Base-by-base conservation (phyloP, 2,329 filamentous ascomycete species). In the Colletotrichum sp. region DNA sequence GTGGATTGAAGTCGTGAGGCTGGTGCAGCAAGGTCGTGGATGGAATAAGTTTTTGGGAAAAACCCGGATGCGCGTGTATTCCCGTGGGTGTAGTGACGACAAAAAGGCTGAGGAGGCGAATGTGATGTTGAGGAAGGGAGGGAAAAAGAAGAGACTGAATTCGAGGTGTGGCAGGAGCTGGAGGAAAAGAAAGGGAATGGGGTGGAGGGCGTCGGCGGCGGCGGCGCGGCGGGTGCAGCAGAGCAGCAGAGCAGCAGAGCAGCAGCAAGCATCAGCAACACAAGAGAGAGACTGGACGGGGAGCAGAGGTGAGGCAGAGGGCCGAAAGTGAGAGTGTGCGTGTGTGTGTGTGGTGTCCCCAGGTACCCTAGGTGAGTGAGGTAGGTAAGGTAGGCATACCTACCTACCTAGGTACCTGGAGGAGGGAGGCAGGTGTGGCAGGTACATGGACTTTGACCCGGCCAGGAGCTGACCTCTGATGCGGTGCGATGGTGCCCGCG, bases 141-240 rank as follows among this genome's bases (percentile, higher is more conserved):
- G 65, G 32, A 71, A 74, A 71, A 73, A 70, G 32, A 59, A 57
- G 62, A 68, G 66, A 64, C n/a, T 59, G 70, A 73, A 76, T 65
- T 76, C 64, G 55, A 76, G 66, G 73, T 76, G 73, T 76, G 73
- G 73, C 73, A 76, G 73, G 66, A 73, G 73, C 73, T 76, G 73
- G 73, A 76, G 55, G 73, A 67, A 76, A 76, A 76, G 66, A 76
- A 76, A 76, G 66, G 73, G 73, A 71, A 73, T 71, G 64, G 44
- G 64, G 73, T 76, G 70, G 70, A 68, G 73, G 69, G 73, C 71
- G 70, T 70, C 64, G 63, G 59, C 26, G 44, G 44, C 44, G 44
- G 44, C 44, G 44, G 44, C 44, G 44, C 26, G 26, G 72, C 72
- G 67, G 71, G 72, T 74, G 72, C 72, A 70, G 71, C 67, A 49